These are phyloP conservation scores for Talaromyces proteolyticus DNA, from an alignment of 495 filamentous ascomycete genomes.

Conservation along the genomic window DNA sequence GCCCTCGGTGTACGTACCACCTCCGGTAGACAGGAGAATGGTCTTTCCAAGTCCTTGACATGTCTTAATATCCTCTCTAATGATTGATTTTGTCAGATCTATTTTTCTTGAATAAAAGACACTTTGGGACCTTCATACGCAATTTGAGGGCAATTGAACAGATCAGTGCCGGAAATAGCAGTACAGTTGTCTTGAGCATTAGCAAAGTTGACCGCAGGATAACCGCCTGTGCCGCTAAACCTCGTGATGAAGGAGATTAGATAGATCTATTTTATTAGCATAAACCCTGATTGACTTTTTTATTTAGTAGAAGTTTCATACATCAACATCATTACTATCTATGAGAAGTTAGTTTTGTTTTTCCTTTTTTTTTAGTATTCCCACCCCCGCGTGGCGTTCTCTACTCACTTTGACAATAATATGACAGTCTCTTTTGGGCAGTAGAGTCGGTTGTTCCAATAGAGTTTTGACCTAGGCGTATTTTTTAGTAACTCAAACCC, in stretches of 20 bases:
- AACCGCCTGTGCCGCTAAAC: constrained; percentile 42
- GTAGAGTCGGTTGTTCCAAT: neutral
- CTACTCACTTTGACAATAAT: constrained; percentile 1
- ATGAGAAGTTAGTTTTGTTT: neutral
- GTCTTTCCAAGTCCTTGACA: constrained; percentile 63
- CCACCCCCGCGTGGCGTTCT: no score
- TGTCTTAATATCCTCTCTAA: constrained; percentile 49
- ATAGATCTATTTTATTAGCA: constrained; percentile 39
- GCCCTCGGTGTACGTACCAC: constrained; percentile 55
- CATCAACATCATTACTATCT: neutral
- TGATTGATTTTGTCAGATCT: neutral
- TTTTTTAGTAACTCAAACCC: no score
- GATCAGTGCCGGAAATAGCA: constrained; percentile 46
- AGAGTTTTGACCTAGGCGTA: neutral
- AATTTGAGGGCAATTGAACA: constrained; percentile 57
- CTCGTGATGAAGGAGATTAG: constrained; percentile 55
- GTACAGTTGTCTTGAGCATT: constrained; percentile 53
- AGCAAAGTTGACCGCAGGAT: constrained; percentile 55
- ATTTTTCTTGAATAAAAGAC: constrained; percentile 1
- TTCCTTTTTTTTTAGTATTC: no score
- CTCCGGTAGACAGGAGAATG: constrained; percentile 63
- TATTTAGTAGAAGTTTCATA: neutral
- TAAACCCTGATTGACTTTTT: no score
- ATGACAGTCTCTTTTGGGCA: neutral
- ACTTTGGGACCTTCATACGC: constrained; percentile 47